phyloP scores from a whole-genome alignment of 345 rosid genomes.

The Excoecaria cochinchinensis region DNA sequence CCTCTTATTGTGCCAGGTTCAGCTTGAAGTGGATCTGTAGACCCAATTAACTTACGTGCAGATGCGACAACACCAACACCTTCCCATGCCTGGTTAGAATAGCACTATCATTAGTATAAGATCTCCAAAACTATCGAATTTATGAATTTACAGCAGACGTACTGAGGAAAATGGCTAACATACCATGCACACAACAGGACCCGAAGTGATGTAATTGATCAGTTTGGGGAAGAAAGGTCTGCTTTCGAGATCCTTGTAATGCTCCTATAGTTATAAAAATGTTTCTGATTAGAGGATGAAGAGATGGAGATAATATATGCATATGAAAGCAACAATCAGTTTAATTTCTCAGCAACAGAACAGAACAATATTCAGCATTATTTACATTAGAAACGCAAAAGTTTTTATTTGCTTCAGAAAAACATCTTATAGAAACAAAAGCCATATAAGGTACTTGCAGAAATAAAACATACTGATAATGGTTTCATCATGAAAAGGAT shows the following conservation, averaged over 20 bases:
- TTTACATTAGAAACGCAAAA: background rate
- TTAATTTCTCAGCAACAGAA: background rate
- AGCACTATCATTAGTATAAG: conserved; percentile 19
- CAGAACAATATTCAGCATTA: background rate
- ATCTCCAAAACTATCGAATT: background rate
- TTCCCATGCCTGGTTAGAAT: conserved; percentile 75
- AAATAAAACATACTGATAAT: background rate
- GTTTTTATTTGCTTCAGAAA: too few relatives aligned
- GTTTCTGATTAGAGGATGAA: background rate
- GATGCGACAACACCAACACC: conserved; percentile 97
- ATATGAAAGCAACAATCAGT: background rate
- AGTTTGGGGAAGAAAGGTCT: conserved; percentile 84
- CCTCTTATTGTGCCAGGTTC: conserved; percentile 98
- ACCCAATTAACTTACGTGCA: conserved; percentile 86
- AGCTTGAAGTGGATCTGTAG: conserved; percentile 94
- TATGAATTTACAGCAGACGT: background rate
- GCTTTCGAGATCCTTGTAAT: conserved; percentile 83
- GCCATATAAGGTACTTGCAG: background rate
- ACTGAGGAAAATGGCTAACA: conserved; percentile 9
- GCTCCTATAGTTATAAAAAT: conserved; percentile 52
- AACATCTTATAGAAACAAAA: too few relatives aligned
- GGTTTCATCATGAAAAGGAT: background rate
- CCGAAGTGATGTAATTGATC: conserved; percentile 83
- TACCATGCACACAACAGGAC: conserved; percentile 98
- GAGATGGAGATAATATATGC: background rate